A percentile compares a stretch with the other conserved stretches of the same genome.
phyloP scores from a whole-genome alignment of 768 basidiomycete genomes.

The Suillus luteus region DNA sequence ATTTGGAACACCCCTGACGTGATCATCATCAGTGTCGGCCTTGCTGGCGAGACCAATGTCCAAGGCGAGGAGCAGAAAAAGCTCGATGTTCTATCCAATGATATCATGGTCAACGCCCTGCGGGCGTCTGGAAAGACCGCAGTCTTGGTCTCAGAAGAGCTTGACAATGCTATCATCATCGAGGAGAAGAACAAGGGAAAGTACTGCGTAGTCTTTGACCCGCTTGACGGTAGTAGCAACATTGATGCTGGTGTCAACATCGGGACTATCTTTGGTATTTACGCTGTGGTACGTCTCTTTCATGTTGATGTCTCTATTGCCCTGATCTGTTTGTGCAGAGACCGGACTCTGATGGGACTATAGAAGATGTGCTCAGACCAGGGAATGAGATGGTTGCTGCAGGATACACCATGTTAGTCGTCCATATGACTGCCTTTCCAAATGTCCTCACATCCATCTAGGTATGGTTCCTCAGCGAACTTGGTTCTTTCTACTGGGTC shows the following conservation, averaged over 20 bases:
- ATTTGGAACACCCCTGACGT: slow-evolving; percentile 8
- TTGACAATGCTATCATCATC: slow-evolving; percentile 90
- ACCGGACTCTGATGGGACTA: slow-evolving; percentile 73
- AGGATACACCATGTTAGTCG: slow-evolving; percentile 91
- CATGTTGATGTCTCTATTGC: background rate
- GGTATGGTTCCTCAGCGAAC: slow-evolving; percentile 96
- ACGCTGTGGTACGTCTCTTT: slow-evolving; percentile 72
- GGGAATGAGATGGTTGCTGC: slow-evolving; percentile 98
- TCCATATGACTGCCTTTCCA: slow-evolving; percentile 1
- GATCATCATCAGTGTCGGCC: slow-evolving; percentile 68
- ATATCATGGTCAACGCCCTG: slow-evolving; percentile 98
- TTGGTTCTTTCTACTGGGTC: slow-evolving; percentile 92
- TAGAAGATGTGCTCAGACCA: slow-evolving; percentile 89
- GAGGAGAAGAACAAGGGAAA: slow-evolving; percentile 77
- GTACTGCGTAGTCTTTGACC: slow-evolving; percentile 99
- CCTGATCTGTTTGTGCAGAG: slow-evolving; percentile 44
- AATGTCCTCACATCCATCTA: slow-evolving; percentile 22
- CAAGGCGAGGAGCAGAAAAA: slow-evolving; percentile 99
- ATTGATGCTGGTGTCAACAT: slow-evolving; percentile 99
- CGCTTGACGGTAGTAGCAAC: slow-evolving; percentile 93
- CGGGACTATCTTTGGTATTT: slow-evolving; percentile 97
- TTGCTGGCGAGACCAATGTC: slow-evolving; percentile 95
- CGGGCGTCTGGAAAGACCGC: slow-evolving; percentile 96
- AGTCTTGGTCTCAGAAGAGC: slow-evolving; percentile 95
- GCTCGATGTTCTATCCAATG: slow-evolving; percentile 94